Evolutionary conservation across 2,329 filamentous ascomycete species (phyloP).

Genomic region (Xylariaceae sp.): DNA sequence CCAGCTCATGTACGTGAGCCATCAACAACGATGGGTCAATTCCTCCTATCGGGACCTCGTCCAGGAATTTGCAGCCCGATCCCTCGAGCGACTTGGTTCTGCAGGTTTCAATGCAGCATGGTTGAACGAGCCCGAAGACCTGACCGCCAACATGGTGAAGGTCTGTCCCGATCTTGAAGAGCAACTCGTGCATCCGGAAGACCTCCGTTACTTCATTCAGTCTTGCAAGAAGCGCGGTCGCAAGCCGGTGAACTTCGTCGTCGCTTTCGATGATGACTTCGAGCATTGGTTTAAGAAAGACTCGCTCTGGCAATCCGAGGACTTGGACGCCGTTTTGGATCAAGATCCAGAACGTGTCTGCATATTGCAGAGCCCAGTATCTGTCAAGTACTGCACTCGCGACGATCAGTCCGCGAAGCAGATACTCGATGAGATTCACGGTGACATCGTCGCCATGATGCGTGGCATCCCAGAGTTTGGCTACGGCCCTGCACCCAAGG

Average conservation of each 20-base stretch:
- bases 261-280: constrained; percentile 89
- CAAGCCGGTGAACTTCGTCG: constrained; percentile 96
- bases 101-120: constrained; percentile 76
- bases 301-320: constrained; percentile 97
- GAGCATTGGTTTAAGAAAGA: constrained; percentile 99
- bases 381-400: constrained; percentile 81
- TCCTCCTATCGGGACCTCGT: constrained; percentile 76
- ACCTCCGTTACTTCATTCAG: constrained; percentile 93
- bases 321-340: constrained; percentile 87
- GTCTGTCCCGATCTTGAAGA: constrained; percentile 80
- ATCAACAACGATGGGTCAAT: constrained; percentile 89
- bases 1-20: constrained; percentile 85
- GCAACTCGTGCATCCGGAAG: constrained; percentile 95
- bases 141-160: constrained; percentile 72
- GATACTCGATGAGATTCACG: constrained; percentile 86
- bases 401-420: constrained; percentile 93
- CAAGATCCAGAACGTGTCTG: constrained; percentile 95
- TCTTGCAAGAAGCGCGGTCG: constrained; percentile 87
- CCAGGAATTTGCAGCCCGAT: constrained; percentile 90
- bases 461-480: constrained; percentile 70
- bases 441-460: constrained; percentile 76
- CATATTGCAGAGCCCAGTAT: constrained; percentile 91
- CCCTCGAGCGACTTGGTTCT: constrained; percentile 92
- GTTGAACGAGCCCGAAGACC: constrained; percentile 73
- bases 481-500: constrained; percentile 85